These are phyloP conservation scores for Monosporascus sp. DNA, from an alignment of 2,329 filamentous ascomycete species.

Conservation along the genomic window DNA sequence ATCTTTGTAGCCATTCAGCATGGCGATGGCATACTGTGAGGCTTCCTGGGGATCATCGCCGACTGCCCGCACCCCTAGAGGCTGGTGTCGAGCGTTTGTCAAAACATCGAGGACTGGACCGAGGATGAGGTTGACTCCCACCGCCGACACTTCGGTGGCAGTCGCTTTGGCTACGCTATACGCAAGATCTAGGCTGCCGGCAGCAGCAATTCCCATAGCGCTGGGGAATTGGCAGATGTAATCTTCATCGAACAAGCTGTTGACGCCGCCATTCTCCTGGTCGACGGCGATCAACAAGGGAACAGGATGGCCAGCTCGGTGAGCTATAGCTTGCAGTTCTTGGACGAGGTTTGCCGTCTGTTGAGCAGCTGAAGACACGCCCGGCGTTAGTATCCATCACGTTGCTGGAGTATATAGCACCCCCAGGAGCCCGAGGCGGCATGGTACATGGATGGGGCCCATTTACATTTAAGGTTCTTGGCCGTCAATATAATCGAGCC, in stretches of 20 bases:
- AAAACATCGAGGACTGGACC: slow-evolving; percentile 91
- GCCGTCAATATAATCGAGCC: slow-evolving; percentile 81
- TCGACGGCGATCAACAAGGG: slow-evolving; percentile 88
- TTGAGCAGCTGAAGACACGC: slow-evolving; percentile 63
- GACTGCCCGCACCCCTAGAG: slow-evolving; percentile 80
- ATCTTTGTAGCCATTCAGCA: slow-evolving; percentile 88
- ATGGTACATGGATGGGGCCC: slow-evolving; percentile 7
- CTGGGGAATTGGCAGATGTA: slow-evolving; percentile 96
- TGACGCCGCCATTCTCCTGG: slow-evolving; percentile 97
- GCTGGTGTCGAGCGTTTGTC: slow-evolving; percentile 87
- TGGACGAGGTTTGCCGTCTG: slow-evolving; percentile 84
- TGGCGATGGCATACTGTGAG: slow-evolving; percentile 84
- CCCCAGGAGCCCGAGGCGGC: background rate
- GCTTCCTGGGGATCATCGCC: slow-evolving; percentile 95
- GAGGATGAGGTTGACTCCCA: slow-evolving; percentile 93
- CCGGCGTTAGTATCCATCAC: slow-evolving; percentile 26
- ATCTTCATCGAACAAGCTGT: slow-evolving; percentile 92
- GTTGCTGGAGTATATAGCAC: slow-evolving; percentile 2
- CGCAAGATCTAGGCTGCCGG: slow-evolving; percentile 76
- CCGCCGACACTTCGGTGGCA: slow-evolving; percentile 84
- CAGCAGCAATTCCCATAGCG: slow-evolving; percentile 94
- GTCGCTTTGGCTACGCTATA: slow-evolving; percentile 91
- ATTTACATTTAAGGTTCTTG: slow-evolving; percentile 77
- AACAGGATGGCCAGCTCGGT: slow-evolving; percentile 81
- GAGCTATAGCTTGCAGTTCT: slow-evolving; percentile 87